Base-by-base conservation (phyloP, 2,329 filamentous ascomycete genomes). In the Chalaropsis thielavioides region DNA sequence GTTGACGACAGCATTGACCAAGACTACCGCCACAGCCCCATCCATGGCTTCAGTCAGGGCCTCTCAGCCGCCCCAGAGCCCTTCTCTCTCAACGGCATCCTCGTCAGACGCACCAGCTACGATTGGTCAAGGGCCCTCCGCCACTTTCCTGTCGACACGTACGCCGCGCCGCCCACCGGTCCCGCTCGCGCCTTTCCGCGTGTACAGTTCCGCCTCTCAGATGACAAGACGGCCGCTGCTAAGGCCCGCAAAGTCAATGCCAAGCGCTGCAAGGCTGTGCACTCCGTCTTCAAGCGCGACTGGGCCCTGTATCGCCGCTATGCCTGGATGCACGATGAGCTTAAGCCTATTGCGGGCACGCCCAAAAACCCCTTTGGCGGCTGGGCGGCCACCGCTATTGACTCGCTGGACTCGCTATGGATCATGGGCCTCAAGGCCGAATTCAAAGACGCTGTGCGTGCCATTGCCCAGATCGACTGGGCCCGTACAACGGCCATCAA, bases 361-460 rank as follows among this genome's bases (percentile, higher is more conserved):
- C 74, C 71, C 19, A 79, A 76, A 66, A 76, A 80, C 64, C 72
- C 73, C 0, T 82, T 82, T 69, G 79, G 80, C 10, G 78, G 79
- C 27, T 83, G 81, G 77, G 82, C 77, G 0, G 83, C 82, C 2
- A 84, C 83, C 0, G 71, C 86, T 61, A 78, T 86, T 27, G 84
- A 87, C 70, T 74, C 78, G 0, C 75, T 86, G 62, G 83, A 86
- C 67, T 84, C 83, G 0, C 77, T 86, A 1, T 81, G 79, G 76
- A 85, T 87, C 58, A 84, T 86, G 82, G 82, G 73, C 6, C 72
- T 85, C 51, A 73, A 77, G 40, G 74, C 79, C 0, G 83, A 86
- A 40, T 85, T 86, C 68, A 73, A 78, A 61, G 72, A 78, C 22
- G 82, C 83, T 3, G 77, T 80, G 1, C 73, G 74, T 35, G 81